These are phyloP conservation scores for Neoboletus brunneissimus DNA, from an alignment of 768 basidiomycete genomes.

Conservation along the genomic window DNA sequence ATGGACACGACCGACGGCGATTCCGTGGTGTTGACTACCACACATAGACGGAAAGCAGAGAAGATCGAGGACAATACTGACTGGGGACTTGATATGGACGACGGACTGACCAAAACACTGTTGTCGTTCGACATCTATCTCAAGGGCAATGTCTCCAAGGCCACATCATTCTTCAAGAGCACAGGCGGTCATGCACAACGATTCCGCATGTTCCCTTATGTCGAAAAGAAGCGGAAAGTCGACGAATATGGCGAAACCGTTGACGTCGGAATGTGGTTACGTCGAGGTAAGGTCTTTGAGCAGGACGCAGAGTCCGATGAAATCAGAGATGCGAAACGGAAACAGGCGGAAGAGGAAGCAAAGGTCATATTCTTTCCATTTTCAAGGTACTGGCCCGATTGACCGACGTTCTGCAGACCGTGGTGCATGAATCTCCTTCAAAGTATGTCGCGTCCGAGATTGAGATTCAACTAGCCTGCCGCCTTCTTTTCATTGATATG, in stretches of 20 bases:
- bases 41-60: conserved; percentile 43
- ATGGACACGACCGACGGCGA: conserved; percentile 45
- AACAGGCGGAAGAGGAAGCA: conserved; percentile 69
- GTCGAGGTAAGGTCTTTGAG: conserved; percentile 87
- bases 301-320: conserved; percentile 87
- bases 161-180: conserved; percentile 85
- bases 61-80: conserved; percentile 53
- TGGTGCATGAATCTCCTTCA: conserved; percentile 80
- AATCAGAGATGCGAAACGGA: conserved; percentile 64
- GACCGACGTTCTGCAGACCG: conserved; percentile 49
- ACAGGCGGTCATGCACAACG: conserved; percentile 68
- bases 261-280: conserved; percentile 94
- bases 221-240: conserved; percentile 87
- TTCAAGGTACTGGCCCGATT: background rate
- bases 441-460: conserved; percentile 80
- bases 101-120: conserved; percentile 66
- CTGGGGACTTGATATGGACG: conserved; percentile 76
- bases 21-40: conserved; percentile 18
- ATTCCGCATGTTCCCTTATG: conserved; percentile 96
- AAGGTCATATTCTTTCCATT: conserved; percentile 43
- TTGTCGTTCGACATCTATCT: conserved; percentile 95
- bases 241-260: conserved; percentile 96
- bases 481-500: conserved; percentile 90
- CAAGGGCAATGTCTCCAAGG: conserved; percentile 90
- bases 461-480: conserved; percentile 80